A percentile compares a stretch with the other conserved stretches of the same genome.
Evolutionary conservation across 176 grass and related monocot genomes (phyloP).

Genomic region (Oryza officinalis): DNA sequence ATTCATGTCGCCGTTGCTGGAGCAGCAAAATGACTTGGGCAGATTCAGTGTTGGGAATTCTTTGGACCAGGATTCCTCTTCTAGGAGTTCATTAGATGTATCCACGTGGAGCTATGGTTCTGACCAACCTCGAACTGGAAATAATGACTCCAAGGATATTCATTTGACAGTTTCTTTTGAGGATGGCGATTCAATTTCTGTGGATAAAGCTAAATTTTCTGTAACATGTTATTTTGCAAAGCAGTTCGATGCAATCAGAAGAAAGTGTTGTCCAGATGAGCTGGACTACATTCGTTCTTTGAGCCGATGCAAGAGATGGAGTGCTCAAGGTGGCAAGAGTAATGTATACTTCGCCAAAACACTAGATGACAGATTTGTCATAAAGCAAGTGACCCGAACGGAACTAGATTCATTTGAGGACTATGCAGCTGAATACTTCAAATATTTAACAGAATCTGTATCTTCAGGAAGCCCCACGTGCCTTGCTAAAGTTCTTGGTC

Average conservation of each 20-base stretch:
- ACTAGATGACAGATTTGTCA: conserved; percentile 91
- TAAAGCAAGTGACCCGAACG: conserved; percentile 89
- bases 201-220: conserved; percentile 84
- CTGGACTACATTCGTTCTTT: conserved; percentile 85
- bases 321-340: conserved; percentile 97
- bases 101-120: conserved; percentile 26
- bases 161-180: conserved; percentile 88
- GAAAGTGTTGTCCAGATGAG: conserved; percentile 76
- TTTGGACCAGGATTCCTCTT: conserved; percentile 27
- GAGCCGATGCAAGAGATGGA: conserved; percentile 94
- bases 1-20: conserved; percentile 48
- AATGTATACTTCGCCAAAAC: conserved; percentile 98
- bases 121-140: conserved; percentile 47
- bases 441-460: conserved; percentile 70
- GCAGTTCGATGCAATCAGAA: conserved; percentile 83
- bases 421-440: conserved; percentile 78
- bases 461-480: conserved; percentile 74
- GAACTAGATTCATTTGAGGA: conserved; percentile 98
- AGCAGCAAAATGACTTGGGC: conserved; percentile 38
- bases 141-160: conserved; percentile 57
- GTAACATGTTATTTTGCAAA: conserved; percentile 93
- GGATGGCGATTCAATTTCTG: conserved; percentile 61
- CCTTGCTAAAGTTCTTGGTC: conserved; percentile 92
- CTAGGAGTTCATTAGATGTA: conserved; percentile 32
- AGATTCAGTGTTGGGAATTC: conserved; percentile 20